These are phyloP conservation scores for Tothia fuscella DNA, from an alignment of 2,329 filamentous ascomycete genomes.

Conservation along the genomic window DNA sequence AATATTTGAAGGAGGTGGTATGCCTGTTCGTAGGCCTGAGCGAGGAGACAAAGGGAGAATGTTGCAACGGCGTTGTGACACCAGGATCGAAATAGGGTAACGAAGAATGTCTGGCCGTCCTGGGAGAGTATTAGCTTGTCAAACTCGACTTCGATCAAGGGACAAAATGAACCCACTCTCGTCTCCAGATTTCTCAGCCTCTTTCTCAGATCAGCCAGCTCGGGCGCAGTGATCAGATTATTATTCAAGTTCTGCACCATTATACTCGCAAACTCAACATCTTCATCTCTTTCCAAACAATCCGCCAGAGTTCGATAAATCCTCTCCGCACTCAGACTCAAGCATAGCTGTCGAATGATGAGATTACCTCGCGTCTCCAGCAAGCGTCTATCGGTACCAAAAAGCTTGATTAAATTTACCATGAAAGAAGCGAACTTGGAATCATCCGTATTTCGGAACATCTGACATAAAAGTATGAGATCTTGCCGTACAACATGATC, in stretches of 20 bases:
- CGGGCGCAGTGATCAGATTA: constrained; percentile 93
- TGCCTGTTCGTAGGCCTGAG: constrained; percentile 95
- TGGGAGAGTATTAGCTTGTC: constrained; percentile 26
- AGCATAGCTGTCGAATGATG: constrained; percentile 89
- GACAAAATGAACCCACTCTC: constrained; percentile 46
- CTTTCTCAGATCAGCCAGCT: constrained; percentile 82
- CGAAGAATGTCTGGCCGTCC: constrained; percentile 94
- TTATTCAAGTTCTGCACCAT: constrained; percentile 99
- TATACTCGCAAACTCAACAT: constrained; percentile 96
- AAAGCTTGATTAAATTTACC: constrained; percentile 89
- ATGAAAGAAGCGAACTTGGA: constrained; percentile 98
- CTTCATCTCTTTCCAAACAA: constrained; percentile 94
- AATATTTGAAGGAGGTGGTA: constrained; percentile 95
- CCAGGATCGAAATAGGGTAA: constrained; percentile 90
- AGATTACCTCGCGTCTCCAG: constrained; percentile 88
- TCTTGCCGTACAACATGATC: constrained; percentile 95
- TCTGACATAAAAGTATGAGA: constrained; percentile 84
- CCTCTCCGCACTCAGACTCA: constrained; percentile 82
- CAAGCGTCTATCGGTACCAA: constrained; percentile 83
- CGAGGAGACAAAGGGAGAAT: constrained; percentile 87
- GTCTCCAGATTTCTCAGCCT: constrained; percentile 81
- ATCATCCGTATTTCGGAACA: constrained; percentile 91
- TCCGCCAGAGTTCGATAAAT: constrained; percentile 95
- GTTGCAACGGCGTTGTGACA: constrained; percentile 97
- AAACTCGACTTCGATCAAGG: background rate